Evolutionary conservation across 2,329 filamentous ascomycete species (phyloP).

Genomic region (Alternaria arbusti): DNA sequence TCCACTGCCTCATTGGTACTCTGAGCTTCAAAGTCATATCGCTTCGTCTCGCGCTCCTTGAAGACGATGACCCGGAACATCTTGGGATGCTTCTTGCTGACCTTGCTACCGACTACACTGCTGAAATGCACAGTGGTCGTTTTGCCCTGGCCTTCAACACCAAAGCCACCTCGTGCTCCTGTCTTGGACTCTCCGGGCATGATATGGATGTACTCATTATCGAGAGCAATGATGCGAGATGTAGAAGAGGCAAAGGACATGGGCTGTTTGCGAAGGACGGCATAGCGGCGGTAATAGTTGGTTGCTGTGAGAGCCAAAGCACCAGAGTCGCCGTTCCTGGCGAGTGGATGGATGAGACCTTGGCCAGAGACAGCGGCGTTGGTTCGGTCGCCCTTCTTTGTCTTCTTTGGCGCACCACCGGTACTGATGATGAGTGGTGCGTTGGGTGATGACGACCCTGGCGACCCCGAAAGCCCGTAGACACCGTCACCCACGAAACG

Average conservation of each 20-base stretch:
- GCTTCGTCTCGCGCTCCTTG: conserved; percentile 75
- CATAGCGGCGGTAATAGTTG: conserved; percentile 72
- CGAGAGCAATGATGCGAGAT: conserved; percentile 77
- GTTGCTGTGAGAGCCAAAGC: conserved; percentile 47
- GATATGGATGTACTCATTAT: conserved; percentile 86
- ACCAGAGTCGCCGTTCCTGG: conserved; percentile 60
- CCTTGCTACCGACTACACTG: conserved; percentile 81
- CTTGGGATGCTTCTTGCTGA: conserved; percentile 78
- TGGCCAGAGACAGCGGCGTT: conserved; percentile 59
- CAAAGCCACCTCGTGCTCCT: conserved; percentile 23
- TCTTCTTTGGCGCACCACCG: conserved; percentile 57
- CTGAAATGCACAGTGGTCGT: conserved; percentile 83
- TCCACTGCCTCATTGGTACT: conserved; percentile 75
- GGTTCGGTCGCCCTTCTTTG: conserved; percentile 62
- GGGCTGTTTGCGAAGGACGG: conserved; percentile 80
- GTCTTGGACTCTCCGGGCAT: conserved; percentile 70
- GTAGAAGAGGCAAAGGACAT: conserved; percentile 80
- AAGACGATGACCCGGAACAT: conserved; percentile 83
- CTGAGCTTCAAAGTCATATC: conserved; percentile 85
- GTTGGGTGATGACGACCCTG: conserved; percentile 73
- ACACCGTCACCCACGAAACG: conserved; percentile 78
- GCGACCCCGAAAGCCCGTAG: conserved; percentile 71
- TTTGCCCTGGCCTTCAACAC: conserved; percentile 60
- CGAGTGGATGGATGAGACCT: conserved; percentile 64
- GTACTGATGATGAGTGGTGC: conserved; percentile 64